These are phyloP conservation scores for Phyllosticta citriasiana DNA, from an alignment of 2,329 filamentous ascomycete genomes.

Conservation along the genomic window DNA sequence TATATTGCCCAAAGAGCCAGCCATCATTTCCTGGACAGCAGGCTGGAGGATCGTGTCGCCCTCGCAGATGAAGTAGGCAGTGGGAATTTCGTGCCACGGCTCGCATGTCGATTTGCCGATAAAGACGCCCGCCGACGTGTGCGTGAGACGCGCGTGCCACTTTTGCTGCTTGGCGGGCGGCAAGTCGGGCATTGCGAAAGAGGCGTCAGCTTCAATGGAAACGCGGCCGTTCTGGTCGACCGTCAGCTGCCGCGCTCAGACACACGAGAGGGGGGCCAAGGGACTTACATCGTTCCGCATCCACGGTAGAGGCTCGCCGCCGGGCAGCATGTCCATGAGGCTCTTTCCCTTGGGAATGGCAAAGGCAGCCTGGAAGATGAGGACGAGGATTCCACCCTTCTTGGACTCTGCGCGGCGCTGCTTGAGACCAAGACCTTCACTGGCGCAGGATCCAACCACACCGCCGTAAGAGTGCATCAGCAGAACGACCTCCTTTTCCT, in stretches of 20 bases:
- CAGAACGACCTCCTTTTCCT: slow-evolving; percentile 4
- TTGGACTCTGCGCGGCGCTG: background rate
- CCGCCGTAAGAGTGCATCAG: slow-evolving; percentile 7
- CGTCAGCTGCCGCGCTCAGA: background rate
- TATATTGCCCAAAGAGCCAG: background rate
- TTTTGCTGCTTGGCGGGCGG: slow-evolving; percentile 2
- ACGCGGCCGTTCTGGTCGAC: background rate
- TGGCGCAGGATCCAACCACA: slow-evolving; percentile 6
- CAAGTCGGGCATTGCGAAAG: background rate
- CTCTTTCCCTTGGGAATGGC: slow-evolving; percentile 5
- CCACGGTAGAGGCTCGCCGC: slow-evolving; percentile 3
- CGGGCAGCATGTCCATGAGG: slow-evolving; percentile 5
- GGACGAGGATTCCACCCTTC: slow-evolving; percentile 1
- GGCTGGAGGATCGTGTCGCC: slow-evolving; percentile 1
- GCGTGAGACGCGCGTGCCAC: slow-evolving; percentile 2
- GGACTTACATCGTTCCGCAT: background rate
- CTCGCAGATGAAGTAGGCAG: slow-evolving; percentile 6
- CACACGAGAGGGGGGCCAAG: background rate
- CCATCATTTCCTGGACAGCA: slow-evolving; percentile 2
- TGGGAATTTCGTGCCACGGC: slow-evolving; percentile 6
- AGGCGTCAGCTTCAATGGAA: background rate
- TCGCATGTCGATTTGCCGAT: background rate
- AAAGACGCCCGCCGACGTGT: slow-evolving; percentile 3
- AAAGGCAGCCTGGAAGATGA: slow-evolving; percentile 5
- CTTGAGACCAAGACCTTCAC: slow-evolving; percentile 2